Evolutionary conservation across 352 stramenopile genomes (phyloP), one percentile per base, ranked within the genome.

Genomic region (Phytophthora fragariaefolia): DNA sequence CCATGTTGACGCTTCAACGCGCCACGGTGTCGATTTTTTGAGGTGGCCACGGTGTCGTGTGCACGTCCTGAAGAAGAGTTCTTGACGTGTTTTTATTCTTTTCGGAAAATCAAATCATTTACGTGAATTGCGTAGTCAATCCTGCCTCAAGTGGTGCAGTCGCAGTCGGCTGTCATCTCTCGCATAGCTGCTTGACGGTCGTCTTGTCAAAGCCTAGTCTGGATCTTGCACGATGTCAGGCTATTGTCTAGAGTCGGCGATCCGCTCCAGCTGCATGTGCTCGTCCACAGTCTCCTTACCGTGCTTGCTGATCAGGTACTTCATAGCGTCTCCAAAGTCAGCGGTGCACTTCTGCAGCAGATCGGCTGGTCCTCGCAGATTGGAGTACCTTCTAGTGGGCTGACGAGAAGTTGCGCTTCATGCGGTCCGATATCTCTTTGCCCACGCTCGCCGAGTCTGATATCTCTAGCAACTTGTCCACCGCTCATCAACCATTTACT

Each of bases 271-370:
- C 70, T 95, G 82, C 75, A 97, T 81, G 78, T 97, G 87, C 73
- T 96, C 82, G 57, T 96, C 77, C 28, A 96, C 77, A 30, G 96
- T 83, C 70, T 92, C 91, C 79, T 97, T 97, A 61, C 85, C 87
- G 74, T 97, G 86, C 68, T 93, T 90, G 58, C 86, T 83, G 30
- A 97, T 75, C 49, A 97, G 64, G 22, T 77, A 79, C 62, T 95
- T 83, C 32, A 94, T 76, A 10, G 81, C 80, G 20, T 94, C 86
- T 9, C 87, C 87, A 49, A 96, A 96, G 17, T 92, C 83, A 13
- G 58, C 71, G 26, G 85, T 96, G 53, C 85, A 77, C 64, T 85
- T 81, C 69, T 92, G 76, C 15, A 96, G 56, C 17, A 88, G 64
- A 24, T 91, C 80, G 1, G 74, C 82, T 6, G 76, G 74, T 2